Evolutionary conservation across 257 asterid genomes (phyloP), one percentile per base, ranked within the genome.

Genomic region (Cinchona pubescens): DNA sequence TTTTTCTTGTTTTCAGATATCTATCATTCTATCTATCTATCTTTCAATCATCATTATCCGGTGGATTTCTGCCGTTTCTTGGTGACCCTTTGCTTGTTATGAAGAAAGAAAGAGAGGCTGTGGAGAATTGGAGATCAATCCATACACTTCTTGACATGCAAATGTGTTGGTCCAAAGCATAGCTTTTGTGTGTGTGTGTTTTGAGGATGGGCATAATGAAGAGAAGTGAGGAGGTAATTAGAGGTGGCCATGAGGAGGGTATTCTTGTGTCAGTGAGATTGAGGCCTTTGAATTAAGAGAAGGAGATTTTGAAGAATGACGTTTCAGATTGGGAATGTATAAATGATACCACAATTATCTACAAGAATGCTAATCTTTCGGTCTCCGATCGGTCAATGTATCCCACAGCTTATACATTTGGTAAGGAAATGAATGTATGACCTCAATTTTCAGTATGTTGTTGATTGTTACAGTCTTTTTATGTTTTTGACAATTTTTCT

Each of bases 291-390:
- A 91, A 88, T 86, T n/a, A n/a, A n/a, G 79, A 79, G 61, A 91
- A 87, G 82, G 99, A 95, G 73, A 84, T 88, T 70, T 61, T 71
- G 76, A 89, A 89, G 84, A 89, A 86, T 79, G 98, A 92, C 81
- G 92, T 82, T 75, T 85, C 97, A 29, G 99, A 95, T 82, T 95
- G 99, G 99, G 99, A 92, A 59, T 95, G 98, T 82, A 84, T 95
- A 82, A 91, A 86, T 76, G 96, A 92, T 13, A 85, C 88, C 29
- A 91, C 96, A 5, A 77, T 95, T 79, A 76, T 92, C 61, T 88
- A 87, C 88, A 95, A 87, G 93, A 92, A 91, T 87, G 87, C 74
- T 37, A 79, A 79, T 79, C 86, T 90, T 64, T 87, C 93, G 8
- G 86, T 90, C 3, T 81, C 98, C 3, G 99, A 95, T 51, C 86